phyloP scores from a whole-genome alignment of 495 filamentous ascomycete genomes.

The Neurospora tetrasperma region DNA sequence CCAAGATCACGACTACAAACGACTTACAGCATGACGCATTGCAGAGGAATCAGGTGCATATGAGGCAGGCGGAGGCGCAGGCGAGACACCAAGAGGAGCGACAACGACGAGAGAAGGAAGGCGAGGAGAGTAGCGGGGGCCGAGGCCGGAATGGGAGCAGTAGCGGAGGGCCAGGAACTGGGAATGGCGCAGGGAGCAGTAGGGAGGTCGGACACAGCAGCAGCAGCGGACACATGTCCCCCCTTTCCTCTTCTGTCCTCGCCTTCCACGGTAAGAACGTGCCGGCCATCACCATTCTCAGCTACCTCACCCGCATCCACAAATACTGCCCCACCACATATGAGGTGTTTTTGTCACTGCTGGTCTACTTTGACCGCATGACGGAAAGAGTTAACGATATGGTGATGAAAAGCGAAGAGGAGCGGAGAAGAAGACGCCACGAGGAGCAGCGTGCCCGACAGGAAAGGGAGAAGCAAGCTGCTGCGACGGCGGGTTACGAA shows the following conservation, averaged over 20 bases:
- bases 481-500: background rate
- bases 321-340: slow-evolving; percentile 99
- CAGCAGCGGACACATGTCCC: slow-evolving; percentile 44
- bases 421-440: slow-evolving; percentile 17
- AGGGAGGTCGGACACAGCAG: slow-evolving; percentile 21
- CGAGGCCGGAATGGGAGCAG: background rate
- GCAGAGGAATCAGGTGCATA: slow-evolving; percentile 37
- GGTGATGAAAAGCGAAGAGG: slow-evolving; percentile 36
- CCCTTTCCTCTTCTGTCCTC: slow-evolving; percentile 79
- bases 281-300: slow-evolving; percentile 91
- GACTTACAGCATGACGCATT: slow-evolving; percentile 77
- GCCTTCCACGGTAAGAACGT: slow-evolving; percentile 99
- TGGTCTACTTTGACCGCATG: slow-evolving; percentile 99
- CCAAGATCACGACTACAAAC: slow-evolving; percentile 97
- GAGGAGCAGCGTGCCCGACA: slow-evolving; percentile 12
- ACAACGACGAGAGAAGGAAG: background rate
- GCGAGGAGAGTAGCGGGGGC: background rate
- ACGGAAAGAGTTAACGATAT: slow-evolving; percentile 81
- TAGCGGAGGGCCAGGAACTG: slow-evolving; percentile 25
- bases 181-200: background rate
- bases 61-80: slow-evolving; percentile 35
- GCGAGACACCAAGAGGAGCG: slow-evolving; percentile 24
- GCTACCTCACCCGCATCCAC: slow-evolving; percentile 92
- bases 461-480: background rate
- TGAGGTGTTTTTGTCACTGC: slow-evolving; percentile 88